Evolutionary conservation across 2,329 filamentous ascomycete genomes (phyloP).

Genomic region (Colletotrichum melonis): DNA sequence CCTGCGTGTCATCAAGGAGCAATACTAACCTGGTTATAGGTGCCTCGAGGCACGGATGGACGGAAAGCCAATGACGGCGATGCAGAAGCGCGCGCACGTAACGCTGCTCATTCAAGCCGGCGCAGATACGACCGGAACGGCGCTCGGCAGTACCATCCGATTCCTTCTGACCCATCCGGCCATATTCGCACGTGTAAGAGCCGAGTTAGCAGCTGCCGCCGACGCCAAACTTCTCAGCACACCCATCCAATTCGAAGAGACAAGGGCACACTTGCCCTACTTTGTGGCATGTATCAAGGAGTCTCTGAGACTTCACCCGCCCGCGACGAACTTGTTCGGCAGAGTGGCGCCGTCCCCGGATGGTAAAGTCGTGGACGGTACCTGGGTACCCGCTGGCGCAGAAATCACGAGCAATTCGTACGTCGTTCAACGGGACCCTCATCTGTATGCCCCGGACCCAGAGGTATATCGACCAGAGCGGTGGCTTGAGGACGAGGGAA

Average conservation of each 20-base stretch:
- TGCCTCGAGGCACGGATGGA: constrained; percentile 20
- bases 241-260: constrained; percentile 15
- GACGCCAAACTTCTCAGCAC: background rate
- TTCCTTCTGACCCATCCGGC: constrained; percentile 4
- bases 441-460: constrained; percentile 47
- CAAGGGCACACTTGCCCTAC: constrained; percentile 14
- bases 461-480: constrained; percentile 52
- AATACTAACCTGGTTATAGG: background rate
- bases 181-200: background rate
- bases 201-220: background rate
- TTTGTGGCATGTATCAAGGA: constrained; percentile 26
- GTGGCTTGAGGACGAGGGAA: constrained; percentile 47
- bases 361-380: constrained; percentile 13
- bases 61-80: constrained; percentile 8
- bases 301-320: constrained; percentile 10
- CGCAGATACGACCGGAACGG: constrained; percentile 24
- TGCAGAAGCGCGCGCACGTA: constrained; percentile 17
- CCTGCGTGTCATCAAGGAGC: background rate
- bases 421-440: constrained; percentile 47
- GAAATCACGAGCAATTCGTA: constrained; percentile 43
- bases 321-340: constrained; percentile 15
- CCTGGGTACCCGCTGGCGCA: constrained; percentile 15
- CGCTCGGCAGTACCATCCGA: constrained; percentile 21
- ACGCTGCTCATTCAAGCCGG: constrained; percentile 24
- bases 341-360: background rate